Percentiles rank a stretch among this genome's conserved stretches.
Conservation (phyloP, 2,329 filamentous ascomycete species). For the Venturia oleaginea region DNA sequence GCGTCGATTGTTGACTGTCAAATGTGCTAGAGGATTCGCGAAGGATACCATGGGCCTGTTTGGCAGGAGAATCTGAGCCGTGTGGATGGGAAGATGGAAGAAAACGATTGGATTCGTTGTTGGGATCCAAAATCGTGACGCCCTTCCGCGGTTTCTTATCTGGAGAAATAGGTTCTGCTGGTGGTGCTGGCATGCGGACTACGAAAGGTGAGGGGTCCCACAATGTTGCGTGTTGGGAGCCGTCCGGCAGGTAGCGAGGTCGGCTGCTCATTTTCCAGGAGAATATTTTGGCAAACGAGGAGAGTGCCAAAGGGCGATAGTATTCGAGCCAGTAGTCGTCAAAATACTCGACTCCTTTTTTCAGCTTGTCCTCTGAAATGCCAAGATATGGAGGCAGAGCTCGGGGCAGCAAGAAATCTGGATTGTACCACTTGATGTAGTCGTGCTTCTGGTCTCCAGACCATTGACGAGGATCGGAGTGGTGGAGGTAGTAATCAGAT, state of each 20-base stretch:
- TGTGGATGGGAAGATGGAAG: slow-evolving; percentile 17
- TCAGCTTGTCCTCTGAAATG: slow-evolving; percentile 19
- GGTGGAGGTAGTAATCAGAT: slow-evolving; percentile 94
- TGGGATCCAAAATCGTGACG: slow-evolving; percentile 59
- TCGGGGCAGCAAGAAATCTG: slow-evolving; percentile 57
- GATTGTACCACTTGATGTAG: slow-evolving; percentile 87
- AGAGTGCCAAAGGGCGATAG: slow-evolving; percentile 79
- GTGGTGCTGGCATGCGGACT: slow-evolving; percentile 39
- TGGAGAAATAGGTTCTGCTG: slow-evolving; percentile 38
- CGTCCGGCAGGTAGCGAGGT: slow-evolving; percentile 70
- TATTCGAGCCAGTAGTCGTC: slow-evolving; percentile 98
- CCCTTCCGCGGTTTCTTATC: slow-evolving; percentile 61
- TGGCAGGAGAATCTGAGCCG: slow-evolving; percentile 26
- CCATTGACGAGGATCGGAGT: slow-evolving; percentile 71
- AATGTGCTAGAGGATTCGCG: slow-evolving; percentile 21
- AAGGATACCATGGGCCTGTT: slow-evolving; percentile 31
- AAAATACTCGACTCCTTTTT: slow-evolving; percentile 47
- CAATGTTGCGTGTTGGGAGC: slow-evolving; percentile 59
- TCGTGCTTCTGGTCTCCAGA: slow-evolving; percentile 52
- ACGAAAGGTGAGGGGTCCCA: slow-evolving; percentile 80
- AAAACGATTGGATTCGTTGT: slow-evolving; percentile 33
- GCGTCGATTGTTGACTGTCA: slow-evolving; percentile 6
- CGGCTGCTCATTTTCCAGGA: slow-evolving; percentile 87
- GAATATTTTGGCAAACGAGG: slow-evolving; percentile 87
- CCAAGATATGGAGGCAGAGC: slow-evolving; percentile 44